phyloP scores from a whole-genome alignment of 1,139 yeast genomes.

The Taphrina populina region DNA sequence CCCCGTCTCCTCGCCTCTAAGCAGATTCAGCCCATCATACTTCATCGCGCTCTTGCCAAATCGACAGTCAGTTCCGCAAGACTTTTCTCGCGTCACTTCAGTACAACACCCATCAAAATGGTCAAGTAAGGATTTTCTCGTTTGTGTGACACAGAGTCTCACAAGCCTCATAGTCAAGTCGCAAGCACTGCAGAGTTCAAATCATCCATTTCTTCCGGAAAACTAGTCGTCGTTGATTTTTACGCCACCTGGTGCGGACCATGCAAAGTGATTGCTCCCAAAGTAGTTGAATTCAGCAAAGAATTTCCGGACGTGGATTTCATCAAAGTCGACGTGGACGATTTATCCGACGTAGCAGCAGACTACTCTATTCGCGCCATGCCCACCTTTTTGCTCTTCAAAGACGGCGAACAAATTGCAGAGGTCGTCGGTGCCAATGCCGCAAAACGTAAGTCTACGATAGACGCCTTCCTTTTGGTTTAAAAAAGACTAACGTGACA shows the following conservation, averaged over 20 bases:
- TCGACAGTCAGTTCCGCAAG: conserved; percentile 5
- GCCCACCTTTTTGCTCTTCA: conserved; percentile 85
- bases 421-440: conserved; percentile 84
- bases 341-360: conserved; percentile 69
- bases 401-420: conserved; percentile 67
- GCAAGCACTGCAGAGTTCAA: conserved; percentile 56
- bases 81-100: conserved; percentile 6
- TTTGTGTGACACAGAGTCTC: not conserved
- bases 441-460: conserved; percentile 69
- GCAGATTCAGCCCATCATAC: conserved; percentile 22
- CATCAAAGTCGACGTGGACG: conserved; percentile 83
- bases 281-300: conserved; percentile 70
- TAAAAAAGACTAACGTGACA: not conserved
- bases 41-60: conserved; percentile 23
- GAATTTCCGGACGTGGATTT: conserved; percentile 62
- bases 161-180: conserved; percentile 14
- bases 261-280: conserved; percentile 90
- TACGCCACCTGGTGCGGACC: conserved; percentile 98
- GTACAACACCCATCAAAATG: conserved; percentile 12
- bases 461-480: conserved; percentile 42
- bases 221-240: conserved; percentile 83
- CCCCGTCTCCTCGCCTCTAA: too few relatives aligned
- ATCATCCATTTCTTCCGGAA: conserved; percentile 52
- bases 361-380: conserved; percentile 74
- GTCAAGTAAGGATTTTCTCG: conserved; percentile 2